Percentiles rank a stretch among this genome's conserved stretches.
Conservation (phyloP, 2,329 filamentous ascomycete species). For the Botrytis byssoidea region DNA sequence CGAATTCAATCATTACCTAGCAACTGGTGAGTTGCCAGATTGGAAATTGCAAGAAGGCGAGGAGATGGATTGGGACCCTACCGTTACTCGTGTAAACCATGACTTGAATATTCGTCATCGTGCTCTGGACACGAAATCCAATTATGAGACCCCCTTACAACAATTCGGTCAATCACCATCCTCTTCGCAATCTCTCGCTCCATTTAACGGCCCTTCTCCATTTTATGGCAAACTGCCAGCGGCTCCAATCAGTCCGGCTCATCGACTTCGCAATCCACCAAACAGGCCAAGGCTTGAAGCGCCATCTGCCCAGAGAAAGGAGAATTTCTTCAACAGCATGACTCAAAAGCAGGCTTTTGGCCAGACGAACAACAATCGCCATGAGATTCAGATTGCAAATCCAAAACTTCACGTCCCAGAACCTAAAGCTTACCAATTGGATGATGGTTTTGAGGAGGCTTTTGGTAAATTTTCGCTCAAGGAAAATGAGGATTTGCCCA, state of each 20-base stretch:
- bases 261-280: constrained; percentile 60
- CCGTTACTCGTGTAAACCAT: constrained; percentile 16
- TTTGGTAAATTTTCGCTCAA: not conserved
- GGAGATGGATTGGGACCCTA: constrained; percentile 67
- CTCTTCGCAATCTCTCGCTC: not conserved
- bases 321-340: constrained; percentile 49
- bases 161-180: constrained; percentile 26
- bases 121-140: constrained; percentile 51
- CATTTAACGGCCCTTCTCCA: constrained; percentile 40
- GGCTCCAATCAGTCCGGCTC: constrained; percentile 65
- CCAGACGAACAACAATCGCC: not conserved
- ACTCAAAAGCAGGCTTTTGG: constrained; percentile 19
- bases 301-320: constrained; percentile 45
- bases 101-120: constrained; percentile 49
- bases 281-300: constrained; percentile 53
- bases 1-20: constrained; percentile 22
- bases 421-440: constrained; percentile 3
- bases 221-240: constrained; percentile 72
- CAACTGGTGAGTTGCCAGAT: constrained; percentile 18
- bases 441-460: not conserved
- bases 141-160: constrained; percentile 41
- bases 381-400: constrained; percentile 52
- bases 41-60: constrained; percentile 4
- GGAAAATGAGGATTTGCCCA: not conserved
- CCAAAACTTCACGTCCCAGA: constrained; percentile 18